These are phyloP conservation scores for Skeletonema costatum DNA, from an alignment of 108 stramenopile genomes.

Conservation along the genomic window DNA sequence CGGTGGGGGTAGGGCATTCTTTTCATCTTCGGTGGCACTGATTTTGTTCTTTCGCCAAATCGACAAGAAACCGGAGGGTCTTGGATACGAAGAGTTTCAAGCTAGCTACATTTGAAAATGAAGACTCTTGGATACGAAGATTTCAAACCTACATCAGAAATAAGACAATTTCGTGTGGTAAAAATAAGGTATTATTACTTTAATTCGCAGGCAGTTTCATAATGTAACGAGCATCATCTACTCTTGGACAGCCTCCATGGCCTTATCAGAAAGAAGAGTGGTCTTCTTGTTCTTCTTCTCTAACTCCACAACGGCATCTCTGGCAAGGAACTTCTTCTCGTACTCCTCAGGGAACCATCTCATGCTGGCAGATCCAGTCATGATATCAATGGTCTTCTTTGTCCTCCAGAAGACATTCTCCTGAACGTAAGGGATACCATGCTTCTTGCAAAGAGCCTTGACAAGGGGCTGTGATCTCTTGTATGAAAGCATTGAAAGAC, in stretches of 20 bases:
- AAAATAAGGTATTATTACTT: neutral
- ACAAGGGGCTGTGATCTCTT: slow-evolving; percentile 80
- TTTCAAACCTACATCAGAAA: no score
- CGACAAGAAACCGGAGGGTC: no score
- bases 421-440: slow-evolving; percentile 90
- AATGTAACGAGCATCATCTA: neutral
- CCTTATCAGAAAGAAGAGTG: slow-evolving; percentile 41
- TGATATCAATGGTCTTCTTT: slow-evolving; percentile 86
- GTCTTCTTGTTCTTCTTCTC: slow-evolving; percentile 45
- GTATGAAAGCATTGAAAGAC: slow-evolving; percentile 85
- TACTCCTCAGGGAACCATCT: slow-evolving; percentile 79
- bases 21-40: neutral
- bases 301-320: slow-evolving; percentile 52
- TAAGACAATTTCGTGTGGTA: no score
- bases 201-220: neutral
- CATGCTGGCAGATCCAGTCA: slow-evolving; percentile 85
- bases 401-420: slow-evolving; percentile 79
- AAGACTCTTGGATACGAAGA: no score
- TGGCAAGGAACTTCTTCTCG: slow-evolving; percentile 62
- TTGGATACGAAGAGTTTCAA: no score
- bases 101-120: no score
- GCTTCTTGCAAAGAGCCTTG: slow-evolving; percentile 75
- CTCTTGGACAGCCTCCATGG: slow-evolving; percentile 42
- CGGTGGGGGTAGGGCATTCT: slow-evolving; percentile 5
- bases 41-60: no score